phyloP scores from a whole-genome alignment of 768 basidiomycete species.

The Piloderma croceum region DNA sequence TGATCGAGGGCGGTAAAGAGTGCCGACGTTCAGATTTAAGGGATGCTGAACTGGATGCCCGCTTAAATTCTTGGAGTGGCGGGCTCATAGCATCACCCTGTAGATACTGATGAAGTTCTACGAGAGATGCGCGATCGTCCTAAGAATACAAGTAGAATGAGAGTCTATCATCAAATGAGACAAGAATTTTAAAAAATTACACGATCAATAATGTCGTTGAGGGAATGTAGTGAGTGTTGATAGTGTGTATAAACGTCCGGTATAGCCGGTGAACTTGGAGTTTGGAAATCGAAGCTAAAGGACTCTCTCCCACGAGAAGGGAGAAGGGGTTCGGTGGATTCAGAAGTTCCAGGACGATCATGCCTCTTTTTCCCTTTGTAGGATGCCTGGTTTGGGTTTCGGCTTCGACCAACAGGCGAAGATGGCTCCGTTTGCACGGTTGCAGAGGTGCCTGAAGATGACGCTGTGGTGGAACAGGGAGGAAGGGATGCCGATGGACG shows the following conservation, averaged over 20 bases:
- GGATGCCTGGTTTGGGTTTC: slow-evolving; percentile 47
- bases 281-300: slow-evolving; percentile 13
- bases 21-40: slow-evolving; percentile 57
- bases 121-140: slow-evolving; percentile 74
- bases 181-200: slow-evolving; percentile 37
- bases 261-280: slow-evolving; percentile 7
- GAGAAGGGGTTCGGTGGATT: slow-evolving; percentile 53
- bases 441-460: slow-evolving; percentile 19
- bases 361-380: slow-evolving; percentile 41
- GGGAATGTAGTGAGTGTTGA: slow-evolving; percentile 75
- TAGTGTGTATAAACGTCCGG: slow-evolving; percentile 63
- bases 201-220: slow-evolving; percentile 73
- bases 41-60: too few species aligned
- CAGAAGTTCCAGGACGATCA: slow-evolving; percentile 54
- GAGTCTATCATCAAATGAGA: background rate
- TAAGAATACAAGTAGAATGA: slow-evolving; percentile 22
- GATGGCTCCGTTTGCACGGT: slow-evolving; percentile 12
- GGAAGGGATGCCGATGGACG: slow-evolving; percentile 31
- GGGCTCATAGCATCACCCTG: slow-evolving; percentile 27
- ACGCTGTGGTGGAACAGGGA: slow-evolving; percentile 4
- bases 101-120: slow-evolving; percentile 68
- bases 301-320: slow-evolving; percentile 22
- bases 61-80: too few species aligned
- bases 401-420: slow-evolving; percentile 17
- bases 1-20: slow-evolving; percentile 63